Conservation (phyloP, 331 rosid genomes). For the Dryas integrifolia region DNA sequence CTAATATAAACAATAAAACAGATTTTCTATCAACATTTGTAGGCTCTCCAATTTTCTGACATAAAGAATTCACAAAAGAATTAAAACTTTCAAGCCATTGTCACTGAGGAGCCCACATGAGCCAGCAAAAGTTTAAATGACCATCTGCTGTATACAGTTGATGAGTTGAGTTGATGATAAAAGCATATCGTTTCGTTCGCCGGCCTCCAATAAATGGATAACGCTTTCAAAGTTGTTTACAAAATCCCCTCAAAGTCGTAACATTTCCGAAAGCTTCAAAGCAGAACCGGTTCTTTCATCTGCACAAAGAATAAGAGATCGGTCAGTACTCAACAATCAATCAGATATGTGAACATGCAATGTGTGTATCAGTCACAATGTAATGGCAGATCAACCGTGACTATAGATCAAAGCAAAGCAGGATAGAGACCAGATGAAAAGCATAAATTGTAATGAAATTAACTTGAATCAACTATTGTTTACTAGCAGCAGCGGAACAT, state of each 20-base stretch:
- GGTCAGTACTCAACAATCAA: neutral
- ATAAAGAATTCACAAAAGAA: slow-evolving; percentile 7
- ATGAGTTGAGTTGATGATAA: neutral
- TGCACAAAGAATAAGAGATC: neutral
- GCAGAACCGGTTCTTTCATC: neutral
- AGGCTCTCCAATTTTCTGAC: slow-evolving; percentile 20
- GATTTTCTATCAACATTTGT: slow-evolving; percentile 22
- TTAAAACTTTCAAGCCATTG: slow-evolving; percentile 27
- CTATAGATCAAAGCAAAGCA: too few relatives aligned
- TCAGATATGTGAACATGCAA: neutral
- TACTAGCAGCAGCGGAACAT: neutral
- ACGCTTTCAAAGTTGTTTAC: neutral
- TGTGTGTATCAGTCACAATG: too few relatives aligned
- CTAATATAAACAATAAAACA: slow-evolving; percentile 6
- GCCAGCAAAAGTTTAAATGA: neutral
- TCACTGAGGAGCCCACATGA: slow-evolving; percentile 20
- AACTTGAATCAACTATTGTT: too few relatives aligned
- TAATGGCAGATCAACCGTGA: neutral
- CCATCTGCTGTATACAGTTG: neutral
- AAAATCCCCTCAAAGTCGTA: slow-evolving; percentile 3
- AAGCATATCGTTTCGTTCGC: slow-evolving; percentile 11
- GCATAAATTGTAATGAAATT: neutral
- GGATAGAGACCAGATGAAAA: neutral
- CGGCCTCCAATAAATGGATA: slow-evolving; percentile 6
- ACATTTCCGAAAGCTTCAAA: slow-evolving; percentile 5